Evolutionary conservation across 371 early-diverging fungal genomes (phyloP).

Genomic region (Actinomortierella ambigua): DNA sequence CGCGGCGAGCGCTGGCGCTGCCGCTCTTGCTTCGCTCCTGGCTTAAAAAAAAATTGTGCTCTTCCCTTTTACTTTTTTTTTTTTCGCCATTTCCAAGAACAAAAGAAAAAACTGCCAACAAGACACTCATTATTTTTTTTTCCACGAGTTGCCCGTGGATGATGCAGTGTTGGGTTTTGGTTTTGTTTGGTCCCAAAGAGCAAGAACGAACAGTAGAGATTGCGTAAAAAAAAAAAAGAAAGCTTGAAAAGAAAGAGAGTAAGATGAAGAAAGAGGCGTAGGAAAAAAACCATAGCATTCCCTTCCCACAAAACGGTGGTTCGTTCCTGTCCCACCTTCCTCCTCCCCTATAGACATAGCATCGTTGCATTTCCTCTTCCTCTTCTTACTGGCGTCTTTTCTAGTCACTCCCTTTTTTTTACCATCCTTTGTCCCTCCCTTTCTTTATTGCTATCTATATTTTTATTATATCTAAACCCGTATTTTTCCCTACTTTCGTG

Average conservation of each 20-base stretch:
- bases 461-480: background rate
- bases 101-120: background rate
- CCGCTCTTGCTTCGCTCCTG: conserved; percentile 11
- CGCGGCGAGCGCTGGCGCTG: conserved; percentile 14
- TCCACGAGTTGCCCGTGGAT: too few relatives aligned
- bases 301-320: background rate
- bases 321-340: background rate
- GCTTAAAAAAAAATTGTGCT: conserved; percentile 6
- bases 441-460: background rate
- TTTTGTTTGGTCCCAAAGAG: too few relatives aligned
- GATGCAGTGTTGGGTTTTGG: too few relatives aligned
- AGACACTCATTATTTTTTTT: too few relatives aligned
- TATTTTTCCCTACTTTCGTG: too few relatives aligned
- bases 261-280: background rate
- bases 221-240: background rate
- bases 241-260: background rate
- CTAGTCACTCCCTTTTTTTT: background rate
- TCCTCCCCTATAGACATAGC: background rate
- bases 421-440: background rate
- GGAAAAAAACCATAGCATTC: background rate
- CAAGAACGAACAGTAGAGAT: conserved; percentile 1
- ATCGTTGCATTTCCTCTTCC: background rate
- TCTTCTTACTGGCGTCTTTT: background rate
- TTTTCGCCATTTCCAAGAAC: background rate
- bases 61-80: background rate